Conservation (phyloP, 1,139 yeast genomes). For the Meyerozyma guilliermondii region DNA sequence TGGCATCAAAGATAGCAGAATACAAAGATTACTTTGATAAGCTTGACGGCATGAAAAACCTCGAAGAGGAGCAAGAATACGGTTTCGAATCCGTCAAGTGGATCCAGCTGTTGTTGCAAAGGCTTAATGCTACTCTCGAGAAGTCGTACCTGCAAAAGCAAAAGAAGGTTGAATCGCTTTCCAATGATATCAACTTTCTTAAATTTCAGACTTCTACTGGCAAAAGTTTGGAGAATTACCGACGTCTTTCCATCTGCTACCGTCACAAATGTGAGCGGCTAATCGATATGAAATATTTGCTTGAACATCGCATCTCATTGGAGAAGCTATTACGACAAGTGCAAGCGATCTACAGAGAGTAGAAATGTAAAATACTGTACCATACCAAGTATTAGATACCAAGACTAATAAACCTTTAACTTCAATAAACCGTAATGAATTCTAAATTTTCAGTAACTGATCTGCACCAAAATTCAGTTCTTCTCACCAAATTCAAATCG, state of each 20-base stretch:
- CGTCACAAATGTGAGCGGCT: not conserved
- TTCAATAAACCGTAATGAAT: too few relatives aligned
- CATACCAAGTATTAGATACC: too few relatives aligned
- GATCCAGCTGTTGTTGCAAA: not conserved
- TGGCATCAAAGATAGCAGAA: slow-evolving; percentile 1
- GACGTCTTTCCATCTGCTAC: not conserved
- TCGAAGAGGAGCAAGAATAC: not conserved
- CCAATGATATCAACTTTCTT: not conserved
- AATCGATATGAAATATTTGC: not conserved
- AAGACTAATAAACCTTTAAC: too few relatives aligned
- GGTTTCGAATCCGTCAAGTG: not conserved
- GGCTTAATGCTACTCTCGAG: not conserved
- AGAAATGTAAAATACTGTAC: not conserved
- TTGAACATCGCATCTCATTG: not conserved
- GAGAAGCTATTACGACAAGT: not conserved
- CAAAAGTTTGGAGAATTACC: not conserved
- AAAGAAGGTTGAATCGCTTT: not conserved
- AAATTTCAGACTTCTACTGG: not conserved
- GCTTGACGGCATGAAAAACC: not conserved
- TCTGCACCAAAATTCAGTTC: too few relatives aligned
- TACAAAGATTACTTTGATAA: not conserved
- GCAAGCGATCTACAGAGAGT: not conserved
- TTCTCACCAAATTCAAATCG: not conserved
- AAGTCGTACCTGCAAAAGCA: not conserved
- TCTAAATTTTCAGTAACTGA: too few relatives aligned